phyloP scores from a whole-genome alignment of 345 rosid species.

The Ceriops decandra region DNA sequence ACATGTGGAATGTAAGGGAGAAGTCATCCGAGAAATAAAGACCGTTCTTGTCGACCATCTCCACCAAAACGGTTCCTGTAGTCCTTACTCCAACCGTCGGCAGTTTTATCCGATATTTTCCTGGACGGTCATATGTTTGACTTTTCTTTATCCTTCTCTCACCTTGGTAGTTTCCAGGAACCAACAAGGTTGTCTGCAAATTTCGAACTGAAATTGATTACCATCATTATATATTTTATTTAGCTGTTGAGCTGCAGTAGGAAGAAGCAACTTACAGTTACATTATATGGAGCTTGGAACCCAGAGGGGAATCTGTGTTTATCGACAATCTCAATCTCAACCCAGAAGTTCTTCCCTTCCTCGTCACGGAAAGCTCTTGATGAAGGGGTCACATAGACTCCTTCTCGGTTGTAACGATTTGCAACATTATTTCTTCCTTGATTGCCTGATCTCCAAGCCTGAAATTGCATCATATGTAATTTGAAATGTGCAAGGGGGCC shows the following conservation, averaged over 20 bases:
- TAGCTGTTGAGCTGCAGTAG: background rate
- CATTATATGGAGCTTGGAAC: conserved; percentile 84
- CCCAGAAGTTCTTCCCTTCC: conserved; percentile 97
- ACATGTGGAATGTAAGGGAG: conserved; percentile 95
- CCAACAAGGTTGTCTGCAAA: conserved; percentile 77
- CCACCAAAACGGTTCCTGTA: conserved; percentile 86
- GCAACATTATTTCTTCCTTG: conserved; percentile 96
- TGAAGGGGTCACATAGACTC: conserved; percentile 70
- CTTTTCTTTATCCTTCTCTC: conserved; percentile 69
- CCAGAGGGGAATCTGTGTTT: conserved; percentile 85
- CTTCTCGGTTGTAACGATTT: conserved; percentile 65
- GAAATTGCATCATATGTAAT: conserved; percentile 26
- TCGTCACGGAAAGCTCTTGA: conserved; percentile 96
- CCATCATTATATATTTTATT: background rate
- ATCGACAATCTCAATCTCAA: conserved; percentile 93
- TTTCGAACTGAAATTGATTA: conserved; percentile 9
- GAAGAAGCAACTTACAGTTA: conserved; percentile 60
- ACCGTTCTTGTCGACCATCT: conserved; percentile 94
- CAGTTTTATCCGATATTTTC: conserved; percentile 74
- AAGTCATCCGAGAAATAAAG: conserved; percentile 91
- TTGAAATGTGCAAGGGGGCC: conserved; percentile 9
- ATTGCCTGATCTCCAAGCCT: conserved; percentile 91
- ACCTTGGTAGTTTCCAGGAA: conserved; percentile 95
- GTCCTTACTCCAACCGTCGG: conserved; percentile 92
- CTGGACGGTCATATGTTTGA: conserved; percentile 62